Evolutionary conservation across 441 rosid genomes (phyloP), one percentile per base, ranked within the genome.

Genomic region (Erodium trifolium): DNA sequence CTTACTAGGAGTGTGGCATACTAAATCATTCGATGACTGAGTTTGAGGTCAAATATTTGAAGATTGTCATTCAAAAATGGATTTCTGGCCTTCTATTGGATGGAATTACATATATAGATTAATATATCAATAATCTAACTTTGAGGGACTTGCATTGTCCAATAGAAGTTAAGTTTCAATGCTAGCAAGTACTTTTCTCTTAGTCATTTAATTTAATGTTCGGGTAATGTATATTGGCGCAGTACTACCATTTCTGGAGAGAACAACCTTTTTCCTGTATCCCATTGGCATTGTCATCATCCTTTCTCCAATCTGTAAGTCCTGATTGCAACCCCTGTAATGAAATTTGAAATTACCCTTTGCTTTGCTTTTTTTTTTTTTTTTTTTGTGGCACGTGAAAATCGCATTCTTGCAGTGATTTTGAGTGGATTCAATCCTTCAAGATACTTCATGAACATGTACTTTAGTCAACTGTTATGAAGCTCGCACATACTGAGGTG

Each of bases 361-460:
- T 63, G 7, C 27, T 23, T 23, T 23, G 16, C 39, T 59, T 65
- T 31, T 2, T 37, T 8, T 23, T 59, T 65, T 31, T 2, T 37
- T 8, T 23, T 23, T 23, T 23, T 23, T 23, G 27, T 23, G 27
- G 37, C 5, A 34, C 3, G 67, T 75, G 39, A 72, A 71, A 63
- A 18, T 68, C n/a, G 14, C 23, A 18, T 34, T 34, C 65, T 69
- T 85, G 83, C 97, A 94, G 99, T 92, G 82, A 88, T 90, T 72
- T 82, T 94, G 77, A 82, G 90, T 65, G 98, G 99, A 77, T 90
- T 94, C 88, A 94, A 88, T 81, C 99, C 99, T 2, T 90, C 98
- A 45, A 90, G 97, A 92, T 92, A 94, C 71, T 82, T 92, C 73
- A 85, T 94, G 98, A 92, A 87, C 78, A 70, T 88, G 75, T 87